Evolutionary conservation across 768 basidiomycete genomes (phyloP).

Genomic region (Melanogaster broomeanus): DNA sequence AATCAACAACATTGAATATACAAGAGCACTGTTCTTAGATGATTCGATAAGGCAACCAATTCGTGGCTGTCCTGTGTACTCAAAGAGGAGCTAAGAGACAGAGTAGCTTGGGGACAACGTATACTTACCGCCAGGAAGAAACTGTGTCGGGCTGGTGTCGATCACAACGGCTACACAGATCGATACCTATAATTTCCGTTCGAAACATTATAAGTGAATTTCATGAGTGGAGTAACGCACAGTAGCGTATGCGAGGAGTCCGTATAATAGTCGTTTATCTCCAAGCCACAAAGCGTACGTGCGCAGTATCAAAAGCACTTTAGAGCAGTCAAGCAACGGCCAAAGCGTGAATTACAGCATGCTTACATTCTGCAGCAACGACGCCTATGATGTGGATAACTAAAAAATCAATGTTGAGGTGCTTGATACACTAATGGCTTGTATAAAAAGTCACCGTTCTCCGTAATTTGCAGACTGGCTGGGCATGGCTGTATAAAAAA

Average conservation of each 20-base stretch:
- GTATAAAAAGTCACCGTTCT: conserved; percentile 8
- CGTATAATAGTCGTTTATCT: conserved; percentile 11
- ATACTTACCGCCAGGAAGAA: conserved; percentile 8
- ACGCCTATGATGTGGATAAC: conserved; percentile 8
- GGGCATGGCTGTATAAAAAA: conserved; percentile 3
- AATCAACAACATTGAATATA: neutral
- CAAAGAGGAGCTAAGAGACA: neutral
- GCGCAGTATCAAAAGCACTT: conserved; percentile 18
- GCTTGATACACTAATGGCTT: neutral
- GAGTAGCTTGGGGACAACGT: neutral
- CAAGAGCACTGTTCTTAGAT: too few species aligned
- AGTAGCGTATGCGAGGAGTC: conserved; percentile 7
- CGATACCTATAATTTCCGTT: conserved; percentile 2
- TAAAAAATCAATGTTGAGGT: neutral
- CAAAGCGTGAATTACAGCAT: neutral
- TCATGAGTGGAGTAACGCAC: conserved; percentile 4
- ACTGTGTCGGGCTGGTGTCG: neutral
- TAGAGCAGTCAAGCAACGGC: neutral
- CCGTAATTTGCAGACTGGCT: neutral
- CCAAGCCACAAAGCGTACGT: conserved; percentile 24
- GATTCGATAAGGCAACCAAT: too few species aligned
- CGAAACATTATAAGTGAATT: neutral
- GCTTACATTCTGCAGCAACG: conserved; percentile 6
- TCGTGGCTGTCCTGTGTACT: neutral
- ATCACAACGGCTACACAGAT: conserved; percentile 5